Percentiles rank a stretch among this genome's conserved stretches.
These are phyloP conservation scores for Lachancea quebecensis DNA, from an alignment of 805 yeast genomes.

Conservation along the genomic window DNA sequence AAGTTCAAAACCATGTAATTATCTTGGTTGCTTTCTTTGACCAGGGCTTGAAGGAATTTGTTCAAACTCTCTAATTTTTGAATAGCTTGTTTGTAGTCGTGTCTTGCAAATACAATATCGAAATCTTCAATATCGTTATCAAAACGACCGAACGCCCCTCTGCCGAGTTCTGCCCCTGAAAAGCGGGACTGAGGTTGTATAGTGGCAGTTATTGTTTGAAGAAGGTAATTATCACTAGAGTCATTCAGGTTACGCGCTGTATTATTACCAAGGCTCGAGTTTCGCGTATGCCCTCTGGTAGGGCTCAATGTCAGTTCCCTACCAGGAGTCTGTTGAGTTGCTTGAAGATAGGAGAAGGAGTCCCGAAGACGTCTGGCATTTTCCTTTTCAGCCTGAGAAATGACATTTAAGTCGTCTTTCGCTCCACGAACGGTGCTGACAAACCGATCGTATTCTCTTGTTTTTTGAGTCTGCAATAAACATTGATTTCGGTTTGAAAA, in stretches of 20 bases:
- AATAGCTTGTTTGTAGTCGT: conserved; percentile 42
- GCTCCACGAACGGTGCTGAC: conserved; percentile 54
- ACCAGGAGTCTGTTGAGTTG: conserved; percentile 30
- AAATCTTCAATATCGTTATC: conserved; percentile 64
- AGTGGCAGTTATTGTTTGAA: conserved; percentile 54
- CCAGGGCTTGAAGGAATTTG: conserved; percentile 14
- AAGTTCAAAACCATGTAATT: conserved; percentile 29
- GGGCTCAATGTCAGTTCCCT: conserved; percentile 28
- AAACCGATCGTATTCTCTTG: conserved; percentile 34
- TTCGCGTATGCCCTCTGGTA: conserved; percentile 30
- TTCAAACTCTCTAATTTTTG: conserved; percentile 32
- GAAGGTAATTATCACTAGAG: conserved; percentile 29
- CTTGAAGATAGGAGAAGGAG: conserved; percentile 37
- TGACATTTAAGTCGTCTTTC: conserved; percentile 50
- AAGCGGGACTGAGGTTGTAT: conserved; percentile 56
- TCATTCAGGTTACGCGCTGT: conserved; percentile 9
- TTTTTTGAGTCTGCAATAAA: conserved; percentile 22
- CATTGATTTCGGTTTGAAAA: conserved; percentile 13
- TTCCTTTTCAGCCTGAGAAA: conserved; percentile 43
- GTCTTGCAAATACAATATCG: conserved; percentile 60
- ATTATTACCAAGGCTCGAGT: conserved; percentile 6
- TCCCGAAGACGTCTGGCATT: conserved; percentile 39
- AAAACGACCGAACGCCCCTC: conserved; percentile 43
- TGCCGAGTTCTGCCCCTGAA: conserved; percentile 37
- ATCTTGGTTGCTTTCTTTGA: conserved; percentile 20